Conservation (phyloP, 176 grass and related monocot genomes). For the Tillandsia leiboldiana region DNA sequence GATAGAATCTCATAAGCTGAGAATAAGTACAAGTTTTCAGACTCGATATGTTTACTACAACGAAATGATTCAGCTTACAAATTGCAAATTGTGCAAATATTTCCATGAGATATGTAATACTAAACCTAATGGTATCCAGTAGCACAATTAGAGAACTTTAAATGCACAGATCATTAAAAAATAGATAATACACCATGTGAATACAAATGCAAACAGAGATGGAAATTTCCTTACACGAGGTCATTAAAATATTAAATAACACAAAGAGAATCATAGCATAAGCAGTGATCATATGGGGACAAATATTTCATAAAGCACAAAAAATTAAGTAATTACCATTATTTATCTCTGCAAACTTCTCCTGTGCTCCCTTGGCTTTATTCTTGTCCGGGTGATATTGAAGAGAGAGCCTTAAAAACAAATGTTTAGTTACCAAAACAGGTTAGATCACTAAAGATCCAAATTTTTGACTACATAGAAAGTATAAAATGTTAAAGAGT, state of each 20-base stretch:
- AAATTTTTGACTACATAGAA: not conserved
- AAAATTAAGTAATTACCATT: slow-evolving; percentile 45
- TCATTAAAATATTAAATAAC: too few species aligned
- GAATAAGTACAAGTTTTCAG: slow-evolving; percentile 9
- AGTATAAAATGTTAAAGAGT: not conserved
- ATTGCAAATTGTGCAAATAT: not conserved
- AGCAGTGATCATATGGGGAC: not conserved
- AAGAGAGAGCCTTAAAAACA: slow-evolving; percentile 57
- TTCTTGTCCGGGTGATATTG: slow-evolving; percentile 98
- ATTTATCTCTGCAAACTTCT: slow-evolving; percentile 91
- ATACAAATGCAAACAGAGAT: not conserved
- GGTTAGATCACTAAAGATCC: not conserved
- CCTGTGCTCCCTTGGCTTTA: slow-evolving; percentile 69
- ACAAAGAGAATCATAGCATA: not conserved
- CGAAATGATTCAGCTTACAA: not conserved
- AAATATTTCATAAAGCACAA: slow-evolving; percentile 3
- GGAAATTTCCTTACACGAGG: too few species aligned
- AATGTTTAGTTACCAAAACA: not conserved
- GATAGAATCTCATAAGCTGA: slow-evolving; percentile 91
- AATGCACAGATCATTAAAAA: not conserved
- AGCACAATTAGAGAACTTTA: not conserved
- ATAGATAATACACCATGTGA: not conserved
- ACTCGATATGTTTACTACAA: not conserved
- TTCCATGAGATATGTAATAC: not conserved
- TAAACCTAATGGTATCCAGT: not conserved